phyloP scores from a whole-genome alignment of 1,284 basidiomycete genomes.

The Taiwanofungus camphoratus region DNA sequence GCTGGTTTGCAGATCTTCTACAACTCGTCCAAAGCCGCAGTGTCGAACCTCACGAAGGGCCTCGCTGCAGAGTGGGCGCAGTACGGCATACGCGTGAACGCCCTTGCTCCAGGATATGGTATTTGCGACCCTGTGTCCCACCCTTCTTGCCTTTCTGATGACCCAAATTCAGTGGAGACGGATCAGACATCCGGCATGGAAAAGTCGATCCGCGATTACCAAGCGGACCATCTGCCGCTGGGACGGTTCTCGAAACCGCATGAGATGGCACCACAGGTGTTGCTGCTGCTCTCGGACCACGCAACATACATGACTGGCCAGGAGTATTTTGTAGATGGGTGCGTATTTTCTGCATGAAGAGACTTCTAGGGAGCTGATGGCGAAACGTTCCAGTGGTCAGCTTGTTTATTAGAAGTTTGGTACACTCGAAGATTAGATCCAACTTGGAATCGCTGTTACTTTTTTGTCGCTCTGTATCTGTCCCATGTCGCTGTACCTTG shows the following conservation, averaged over 20 bases:
- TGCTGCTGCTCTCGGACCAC: constrained; percentile 38
- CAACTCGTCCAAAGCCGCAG: constrained; percentile 57
- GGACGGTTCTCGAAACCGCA: constrained; percentile 39
- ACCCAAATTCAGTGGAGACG: constrained; percentile 22
- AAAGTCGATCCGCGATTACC: constrained; percentile 27
- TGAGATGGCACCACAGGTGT: constrained; percentile 38
- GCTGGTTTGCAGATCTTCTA: constrained; percentile 47
- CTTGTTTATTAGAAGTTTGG: too few relatives aligned
- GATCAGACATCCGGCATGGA: constrained; percentile 35
- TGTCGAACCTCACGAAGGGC: constrained; percentile 48
- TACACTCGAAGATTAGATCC: too few relatives aligned
- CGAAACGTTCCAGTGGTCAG: too few relatives aligned
- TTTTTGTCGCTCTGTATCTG: too few relatives aligned
- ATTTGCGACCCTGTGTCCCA: not conserved
- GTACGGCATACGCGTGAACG: constrained; percentile 52
- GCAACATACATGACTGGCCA: constrained; percentile 40
- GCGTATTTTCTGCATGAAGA: too few relatives aligned
- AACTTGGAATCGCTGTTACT: too few relatives aligned
- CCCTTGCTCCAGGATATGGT: constrained; percentile 52
- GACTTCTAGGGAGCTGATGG: too few relatives aligned
- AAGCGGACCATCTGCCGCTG: constrained; percentile 33
- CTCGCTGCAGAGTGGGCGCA: constrained; percentile 59
- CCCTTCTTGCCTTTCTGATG: not conserved
- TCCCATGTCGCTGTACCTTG: too few relatives aligned
- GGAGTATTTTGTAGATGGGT: constrained; percentile 40